Evolutionary conservation across 1,284 basidiomycete genomes (phyloP).

Genomic region (Leccinum angustisporum): DNA sequence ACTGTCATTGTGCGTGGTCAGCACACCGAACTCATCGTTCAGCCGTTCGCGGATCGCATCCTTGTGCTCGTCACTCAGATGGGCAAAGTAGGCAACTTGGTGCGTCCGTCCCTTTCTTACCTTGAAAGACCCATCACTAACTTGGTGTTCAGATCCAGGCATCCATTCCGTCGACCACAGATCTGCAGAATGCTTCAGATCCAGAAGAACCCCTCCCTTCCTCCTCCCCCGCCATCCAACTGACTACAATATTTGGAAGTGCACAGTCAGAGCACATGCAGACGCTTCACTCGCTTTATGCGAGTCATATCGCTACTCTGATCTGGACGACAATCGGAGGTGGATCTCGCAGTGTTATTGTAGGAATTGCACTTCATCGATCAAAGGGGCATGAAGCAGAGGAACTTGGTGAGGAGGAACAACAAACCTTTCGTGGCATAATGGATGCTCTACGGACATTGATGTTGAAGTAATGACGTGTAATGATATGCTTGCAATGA

Average conservation of each 20-base stretch:
- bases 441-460: slow-evolving; percentile 44
- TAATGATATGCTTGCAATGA: background rate
- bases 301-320: slow-evolving; percentile 82
- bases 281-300: slow-evolving; percentile 80
- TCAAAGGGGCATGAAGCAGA: slow-evolving; percentile 35
- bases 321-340: slow-evolving; percentile 61
- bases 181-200: slow-evolving; percentile 44
- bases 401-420: slow-evolving; percentile 46
- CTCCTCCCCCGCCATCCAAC: slow-evolving; percentile 70
- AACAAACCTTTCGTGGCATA: slow-evolving; percentile 59
- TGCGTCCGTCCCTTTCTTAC: slow-evolving; percentile 37
- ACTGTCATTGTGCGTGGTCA: slow-evolving; percentile 52
- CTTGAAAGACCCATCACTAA: slow-evolving; percentile 3
- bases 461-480: background rate
- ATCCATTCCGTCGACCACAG: slow-evolving; percentile 65
- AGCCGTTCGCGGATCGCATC: slow-evolving; percentile 75
- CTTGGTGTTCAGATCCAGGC: slow-evolving; percentile 64
- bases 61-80: slow-evolving; percentile 84
- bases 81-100: slow-evolving; percentile 85
- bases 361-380: slow-evolving; percentile 66
- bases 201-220: slow-evolving; percentile 49
- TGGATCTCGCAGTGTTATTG: slow-evolving; percentile 55
- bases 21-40: slow-evolving; percentile 74
- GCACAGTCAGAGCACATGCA: slow-evolving; percentile 62
- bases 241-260: slow-evolving; percentile 77